Percentiles rank a stretch among this genome's conserved stretches.
Evolutionary conservation across 805 yeast species (phyloP).

Genomic region (Pichia scutulata): DNA sequence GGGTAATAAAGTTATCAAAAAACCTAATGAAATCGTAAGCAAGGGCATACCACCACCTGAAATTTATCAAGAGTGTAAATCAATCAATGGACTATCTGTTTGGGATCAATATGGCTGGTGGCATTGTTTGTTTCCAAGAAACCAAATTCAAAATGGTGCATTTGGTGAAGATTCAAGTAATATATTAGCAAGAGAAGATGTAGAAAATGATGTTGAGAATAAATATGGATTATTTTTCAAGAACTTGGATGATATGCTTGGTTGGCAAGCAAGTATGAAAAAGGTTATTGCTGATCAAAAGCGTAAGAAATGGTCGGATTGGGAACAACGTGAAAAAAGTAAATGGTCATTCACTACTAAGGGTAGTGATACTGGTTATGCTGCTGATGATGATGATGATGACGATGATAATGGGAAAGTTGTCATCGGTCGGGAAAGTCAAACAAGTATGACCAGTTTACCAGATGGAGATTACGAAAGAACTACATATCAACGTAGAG

Average conservation of each 20-base stretch:
- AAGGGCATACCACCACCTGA: slow-evolving; percentile 30
- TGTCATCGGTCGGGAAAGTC: slow-evolving; percentile 32
- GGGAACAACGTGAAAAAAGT: slow-evolving; percentile 18
- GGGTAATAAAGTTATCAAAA: slow-evolving; percentile 2
- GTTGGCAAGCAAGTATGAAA: slow-evolving; percentile 57
- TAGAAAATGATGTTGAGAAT: slow-evolving; percentile 31
- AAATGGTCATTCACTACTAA: slow-evolving; percentile 19
- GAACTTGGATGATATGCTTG: slow-evolving; percentile 55
- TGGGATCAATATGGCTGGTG: slow-evolving; percentile 85
- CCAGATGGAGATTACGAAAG: slow-evolving; percentile 39
- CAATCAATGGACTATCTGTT: slow-evolving; percentile 57
- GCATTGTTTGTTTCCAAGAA: slow-evolving; percentile 80
- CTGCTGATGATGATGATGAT: not conserved
- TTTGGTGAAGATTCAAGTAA: slow-evolving; percentile 1
- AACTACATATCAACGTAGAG: slow-evolving; percentile 2
- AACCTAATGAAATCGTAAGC: slow-evolving; percentile 19
- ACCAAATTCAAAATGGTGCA: slow-evolving; percentile 17
- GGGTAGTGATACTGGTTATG: not conserved
- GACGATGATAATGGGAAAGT: slow-evolving; percentile 14
- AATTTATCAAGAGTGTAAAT: slow-evolving; percentile 56
- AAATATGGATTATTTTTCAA: slow-evolving; percentile 57
- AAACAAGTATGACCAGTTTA: slow-evolving; percentile 30
- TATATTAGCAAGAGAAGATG: slow-evolving; percentile 51
- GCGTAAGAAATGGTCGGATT: slow-evolving; percentile 17
- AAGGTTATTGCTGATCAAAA: slow-evolving; percentile 36